Evolutionary conservation across 331 rosid genomes (phyloP), one percentile per base, ranked within the genome.

Genomic region (Telfairia occidentalis): DNA sequence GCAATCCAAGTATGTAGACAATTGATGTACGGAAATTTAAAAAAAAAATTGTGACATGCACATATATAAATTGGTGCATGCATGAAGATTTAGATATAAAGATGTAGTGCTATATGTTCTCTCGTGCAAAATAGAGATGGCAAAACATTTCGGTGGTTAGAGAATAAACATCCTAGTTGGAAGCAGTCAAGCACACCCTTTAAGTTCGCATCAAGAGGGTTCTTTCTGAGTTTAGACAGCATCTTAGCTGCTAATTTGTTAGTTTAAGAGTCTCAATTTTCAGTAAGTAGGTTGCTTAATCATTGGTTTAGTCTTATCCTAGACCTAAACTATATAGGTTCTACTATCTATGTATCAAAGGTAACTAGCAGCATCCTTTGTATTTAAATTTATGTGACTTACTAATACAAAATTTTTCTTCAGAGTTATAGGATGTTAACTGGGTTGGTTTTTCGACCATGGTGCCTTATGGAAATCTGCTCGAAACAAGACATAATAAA

Each of bases 401-500:
- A 66, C 76, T 59, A 18, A 55, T 63, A 48, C 54, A 16, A 48
- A 73, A 28, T 15, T 52, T 81, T 49, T 69, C 79, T 78, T 78
- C 97, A 91, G 98, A 92, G 81, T 50, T 95, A 90, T 64, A 82
- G 97, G 77, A 65, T 86, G 85, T 80, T 91, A 60, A 79, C 92
- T 75, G 98, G 96, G 76, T 82, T 95, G 83, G 96, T 87, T 54
- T 79, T 86, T 75, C 96, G 96, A 72, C 84, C 92, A 2, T 92
- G 97, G 97, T 91, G 92, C 84, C 87, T 95, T 78, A 73, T 85
- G 87, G 98, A 95, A 84, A 90, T 91, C 79, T 91, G 89, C 86
- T 90, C 96, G 54, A 88, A 84, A 63, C 90, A 80, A 77, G 96
- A 95, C 76, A 95, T 91, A 64, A 84, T 95, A 77, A 82, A 86